phyloP scores from a whole-genome alignment of 2,329 filamentous ascomycete genomes.

The Harringtonia aguacate region DNA sequence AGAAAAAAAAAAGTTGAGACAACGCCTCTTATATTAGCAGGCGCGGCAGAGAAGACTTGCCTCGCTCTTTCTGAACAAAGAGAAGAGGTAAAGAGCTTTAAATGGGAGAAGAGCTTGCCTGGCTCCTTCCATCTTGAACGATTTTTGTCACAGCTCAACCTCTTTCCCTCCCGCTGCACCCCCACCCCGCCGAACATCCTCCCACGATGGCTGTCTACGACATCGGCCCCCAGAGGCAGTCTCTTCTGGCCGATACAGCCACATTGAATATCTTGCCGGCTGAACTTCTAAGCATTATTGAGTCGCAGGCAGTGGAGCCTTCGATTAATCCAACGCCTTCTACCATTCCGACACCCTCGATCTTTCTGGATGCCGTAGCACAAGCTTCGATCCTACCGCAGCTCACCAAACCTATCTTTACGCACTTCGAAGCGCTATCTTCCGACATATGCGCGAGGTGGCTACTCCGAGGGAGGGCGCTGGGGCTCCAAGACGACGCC shows the following conservation, averaged over 20 bases:
- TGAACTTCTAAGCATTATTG: slow-evolving; percentile 59
- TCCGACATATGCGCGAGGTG: slow-evolving; percentile 77
- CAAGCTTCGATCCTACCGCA: slow-evolving; percentile 56
- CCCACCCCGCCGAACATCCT: no score
- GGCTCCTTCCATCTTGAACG: no score
- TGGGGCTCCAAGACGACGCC: slow-evolving; percentile 24
- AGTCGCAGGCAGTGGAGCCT: slow-evolving; percentile 22
- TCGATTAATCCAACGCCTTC: slow-evolving; percentile 24
- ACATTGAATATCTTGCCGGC: slow-evolving; percentile 52
- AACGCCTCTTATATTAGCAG: no score
- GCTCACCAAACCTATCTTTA: slow-evolving; percentile 64
- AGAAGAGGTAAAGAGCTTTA: no score
- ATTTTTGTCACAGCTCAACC: no score
- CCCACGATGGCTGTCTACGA: slow-evolving; percentile 45
- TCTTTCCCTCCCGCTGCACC: no score
- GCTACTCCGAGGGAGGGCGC: slow-evolving; percentile 41
- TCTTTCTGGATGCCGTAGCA: slow-evolving; percentile 62
- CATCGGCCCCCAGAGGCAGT: slow-evolving; percentile 42
- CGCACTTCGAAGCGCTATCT: slow-evolving; percentile 63
- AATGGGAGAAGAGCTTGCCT: no score
- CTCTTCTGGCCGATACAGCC: slow-evolving; percentile 42
- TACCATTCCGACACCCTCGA: slow-evolving; percentile 11
- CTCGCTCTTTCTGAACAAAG: no score
- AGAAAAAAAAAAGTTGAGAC: background rate
- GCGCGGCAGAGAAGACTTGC: no score